Percentiles rank a stretch among this genome's conserved stretches.
phyloP scores from a whole-genome alignment of 1,139 yeast species.

The Nakaseomyces nivariensis region DNA sequence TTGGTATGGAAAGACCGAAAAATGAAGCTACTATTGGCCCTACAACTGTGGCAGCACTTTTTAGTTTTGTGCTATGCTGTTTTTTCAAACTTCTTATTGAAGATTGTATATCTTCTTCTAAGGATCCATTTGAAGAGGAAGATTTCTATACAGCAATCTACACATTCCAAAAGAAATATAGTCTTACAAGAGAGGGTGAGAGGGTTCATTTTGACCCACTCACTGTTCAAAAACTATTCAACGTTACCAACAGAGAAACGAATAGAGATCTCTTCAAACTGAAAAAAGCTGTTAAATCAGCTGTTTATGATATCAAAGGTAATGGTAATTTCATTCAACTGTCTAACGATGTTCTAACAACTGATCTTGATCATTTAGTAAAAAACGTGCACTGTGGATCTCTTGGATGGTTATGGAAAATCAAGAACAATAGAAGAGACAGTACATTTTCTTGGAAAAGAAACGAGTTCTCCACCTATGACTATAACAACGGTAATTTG shows the following conservation, averaged over 20 bases:
- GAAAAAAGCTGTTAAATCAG: constrained; percentile 58
- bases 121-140: constrained; percentile 77
- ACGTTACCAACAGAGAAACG: constrained; percentile 45
- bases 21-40: constrained; percentile 50
- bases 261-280: constrained; percentile 49
- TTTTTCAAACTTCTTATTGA: constrained; percentile 60
- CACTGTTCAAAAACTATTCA: constrained; percentile 52
- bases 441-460: constrained; percentile 13
- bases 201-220: constrained; percentile 52
- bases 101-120: constrained; percentile 61
- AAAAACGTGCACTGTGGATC: constrained; percentile 36
- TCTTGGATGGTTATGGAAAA: constrained; percentile 39
- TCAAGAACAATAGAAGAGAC: constrained; percentile 15
- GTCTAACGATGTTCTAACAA: constrained; percentile 41
- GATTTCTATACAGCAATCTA: constrained; percentile 51
- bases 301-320: constrained; percentile 58
- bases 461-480: constrained; percentile 16
- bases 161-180: constrained; percentile 58
- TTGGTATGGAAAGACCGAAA: constrained; percentile 32
- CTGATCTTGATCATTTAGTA: constrained; percentile 39
- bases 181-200: constrained; percentile 28
- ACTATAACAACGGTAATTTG: constrained; percentile 28
- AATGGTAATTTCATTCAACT: constrained; percentile 31
- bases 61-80: constrained; percentile 61
- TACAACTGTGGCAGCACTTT: constrained; percentile 46